Evolutionary conservation across 2,329 filamentous ascomycete genomes (phyloP), one percentile per base, ranked within the genome.

Genomic region (Westerdykella aurantiaca): DNA sequence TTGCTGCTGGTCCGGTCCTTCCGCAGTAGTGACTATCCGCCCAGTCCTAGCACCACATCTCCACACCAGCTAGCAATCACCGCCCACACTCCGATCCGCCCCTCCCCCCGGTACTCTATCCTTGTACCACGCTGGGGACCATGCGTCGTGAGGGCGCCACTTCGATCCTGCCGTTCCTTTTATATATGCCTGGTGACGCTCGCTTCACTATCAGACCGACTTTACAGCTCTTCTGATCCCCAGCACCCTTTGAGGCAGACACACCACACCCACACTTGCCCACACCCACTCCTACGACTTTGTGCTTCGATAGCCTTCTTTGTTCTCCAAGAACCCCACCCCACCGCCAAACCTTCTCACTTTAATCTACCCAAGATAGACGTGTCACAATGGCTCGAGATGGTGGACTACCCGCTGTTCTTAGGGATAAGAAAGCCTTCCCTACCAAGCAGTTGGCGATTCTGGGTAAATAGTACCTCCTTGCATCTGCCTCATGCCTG

Each of bases 371-470:
- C 7, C 9, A 12, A 29, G 25, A 18, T 13, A 35, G 6, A 3
- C 5, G 33, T 16, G 33, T 35, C n/a, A 13, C n/a, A 45, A 65
- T 66, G 64, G 54, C 55, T 61, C 56, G 54, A 41, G 50, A 60
- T 49, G 52, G 61, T 49, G 48, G 57, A 46, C 43, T 51, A 31
- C 43, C 53, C 54, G 51, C 61, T 56, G 46, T 56, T 38, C 42
- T 52, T 48, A 61, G 53, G 50, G 53, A 53, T 45, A 57, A 68
- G 50, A 63, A 70, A 45, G 60, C 69, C 37, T 83, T 83, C 64
- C 80, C 80, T 33, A 69, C 72, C 33, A 72, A 70, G 53, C 80
- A 83, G 58, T 71, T 83, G 55, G 76, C 75, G 45, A 65, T 79
- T 18, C 63, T 79, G 43, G 75, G 76, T 79, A 68, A 53, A 73